These are phyloP conservation scores for Annulohypoxylon maeteangense DNA, from an alignment of 495 filamentous ascomycete species.

Conservation along the genomic window DNA sequence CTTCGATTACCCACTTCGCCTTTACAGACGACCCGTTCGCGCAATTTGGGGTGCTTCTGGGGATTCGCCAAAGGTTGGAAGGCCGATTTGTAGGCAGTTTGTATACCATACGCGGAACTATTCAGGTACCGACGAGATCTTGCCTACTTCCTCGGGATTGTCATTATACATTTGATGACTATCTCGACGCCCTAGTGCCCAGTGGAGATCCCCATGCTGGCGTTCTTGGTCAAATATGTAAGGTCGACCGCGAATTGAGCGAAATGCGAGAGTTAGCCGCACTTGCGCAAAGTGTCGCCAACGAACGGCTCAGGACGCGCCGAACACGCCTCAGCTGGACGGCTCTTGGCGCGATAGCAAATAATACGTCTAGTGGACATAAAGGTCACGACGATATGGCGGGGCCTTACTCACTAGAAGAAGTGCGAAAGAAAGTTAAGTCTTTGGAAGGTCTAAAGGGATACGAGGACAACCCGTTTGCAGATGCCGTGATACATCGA, in stretches of 20 bases:
- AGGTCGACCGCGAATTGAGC: constrained; percentile 50
- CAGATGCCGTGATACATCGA: constrained; percentile 5
- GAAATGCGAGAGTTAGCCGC: constrained; percentile 56
- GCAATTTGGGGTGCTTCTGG: constrained; percentile 48
- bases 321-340: constrained; percentile 51
- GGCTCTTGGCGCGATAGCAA: constrained; percentile 42
- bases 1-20: constrained; percentile 53
- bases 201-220: constrained; percentile 41
- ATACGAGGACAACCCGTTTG: constrained; percentile 26
- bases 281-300: constrained; percentile 44
- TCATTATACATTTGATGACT: constrained; percentile 28
- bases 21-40: constrained; percentile 51
- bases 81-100: constrained; percentile 51
- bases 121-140: neutral
- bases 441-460: constrained; percentile 29
- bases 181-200: constrained; percentile 48
- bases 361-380: neutral
- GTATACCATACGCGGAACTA: constrained; percentile 45
- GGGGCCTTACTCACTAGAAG: constrained; percentile 22
- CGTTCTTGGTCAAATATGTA: constrained; percentile 37
- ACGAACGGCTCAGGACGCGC: constrained; percentile 33
- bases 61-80: constrained; percentile 49
- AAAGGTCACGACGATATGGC: constrained; percentile 5
- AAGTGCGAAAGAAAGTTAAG: constrained; percentile 23
- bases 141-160: constrained; percentile 15